Evolutionary conservation across 257 asterid species (phyloP).

Genomic region (Solanum bukasovii): DNA sequence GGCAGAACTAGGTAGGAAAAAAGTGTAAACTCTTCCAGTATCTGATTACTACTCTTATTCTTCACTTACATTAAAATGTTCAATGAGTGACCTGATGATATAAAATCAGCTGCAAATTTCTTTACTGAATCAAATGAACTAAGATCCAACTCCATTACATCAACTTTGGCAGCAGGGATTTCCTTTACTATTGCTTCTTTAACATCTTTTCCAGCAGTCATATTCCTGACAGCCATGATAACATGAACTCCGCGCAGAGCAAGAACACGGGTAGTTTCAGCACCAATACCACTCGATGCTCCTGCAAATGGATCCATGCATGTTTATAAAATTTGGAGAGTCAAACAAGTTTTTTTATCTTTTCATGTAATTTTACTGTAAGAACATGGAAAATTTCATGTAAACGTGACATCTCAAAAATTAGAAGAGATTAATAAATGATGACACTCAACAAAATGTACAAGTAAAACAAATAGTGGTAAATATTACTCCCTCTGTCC

Average conservation of each 20-base stretch:
- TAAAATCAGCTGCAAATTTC: slow-evolving; percentile 53
- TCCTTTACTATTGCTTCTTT: slow-evolving; percentile 40
- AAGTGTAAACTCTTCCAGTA: neutral
- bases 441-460: neutral
- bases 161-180: slow-evolving; percentile 62
- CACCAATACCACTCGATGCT: slow-evolving; percentile 85
- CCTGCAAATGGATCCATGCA: slow-evolving; percentile 24
- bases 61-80: slow-evolving; percentile 64
- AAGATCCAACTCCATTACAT: slow-evolving; percentile 70
- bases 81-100: slow-evolving; percentile 50
- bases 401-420: neutral
- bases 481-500: neutral
- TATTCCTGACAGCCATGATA: slow-evolving; percentile 61
- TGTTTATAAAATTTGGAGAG: neutral
- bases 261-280: slow-evolving; percentile 78
- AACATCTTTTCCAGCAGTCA: slow-evolving; percentile 43
- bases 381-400: neutral
- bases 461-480: neutral
- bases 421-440: neutral
- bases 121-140: slow-evolving; percentile 58
- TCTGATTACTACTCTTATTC: neutral
- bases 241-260: slow-evolving; percentile 72
- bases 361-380: neutral
- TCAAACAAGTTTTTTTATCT: neutral
- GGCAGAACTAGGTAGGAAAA: neutral